A percentile compares a stretch with the other conserved stretches of the same genome.
These are phyloP conservation scores for Backusella macrospora DNA, from an alignment of 192 early-diverging fungal species.

Conservation along the genomic window DNA sequence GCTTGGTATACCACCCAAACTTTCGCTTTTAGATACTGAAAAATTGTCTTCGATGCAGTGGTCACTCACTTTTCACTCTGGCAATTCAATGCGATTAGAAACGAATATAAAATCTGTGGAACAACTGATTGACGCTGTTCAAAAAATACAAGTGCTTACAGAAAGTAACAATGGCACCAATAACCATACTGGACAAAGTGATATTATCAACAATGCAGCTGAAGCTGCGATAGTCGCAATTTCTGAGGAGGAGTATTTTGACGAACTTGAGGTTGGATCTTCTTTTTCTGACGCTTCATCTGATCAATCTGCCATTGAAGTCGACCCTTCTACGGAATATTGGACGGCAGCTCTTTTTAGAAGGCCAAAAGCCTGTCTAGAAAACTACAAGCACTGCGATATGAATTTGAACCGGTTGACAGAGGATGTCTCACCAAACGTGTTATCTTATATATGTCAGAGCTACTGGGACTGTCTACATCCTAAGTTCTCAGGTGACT, in stretches of 20 bases:
- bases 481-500: slow-evolving; percentile 40
- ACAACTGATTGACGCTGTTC: slow-evolving; percentile 42
- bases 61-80: slow-evolving; percentile 37
- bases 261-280: not conserved
- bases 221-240: not conserved
- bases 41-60: slow-evolving; percentile 26
- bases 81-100: slow-evolving; percentile 34
- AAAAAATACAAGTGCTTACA: slow-evolving; percentile 32
- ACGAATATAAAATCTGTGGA: slow-evolving; percentile 45
- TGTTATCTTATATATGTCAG: slow-evolving; percentile 34
- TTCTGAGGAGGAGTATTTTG: not conserved
- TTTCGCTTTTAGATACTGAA: not conserved
- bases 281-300: not conserved
- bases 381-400: slow-evolving; percentile 23
- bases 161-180: not conserved
- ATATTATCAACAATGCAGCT: slow-evolving; percentile 10
- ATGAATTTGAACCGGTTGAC: slow-evolving; percentile 18
- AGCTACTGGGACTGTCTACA: slow-evolving; percentile 43
- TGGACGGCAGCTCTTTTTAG: slow-evolving; percentile 26
- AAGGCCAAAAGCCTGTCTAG: slow-evolving; percentile 22
- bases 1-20: not conserved
- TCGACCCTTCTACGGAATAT: slow-evolving; percentile 26
- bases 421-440: slow-evolving; percentile 33
- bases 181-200: not conserved
- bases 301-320: not conserved